A percentile compares a stretch with the other conserved stretches of the same genome.
phyloP scores from a whole-genome alignment of 2,329 filamentous ascomycete genomes.

The Botrytis byssoidea region DNA sequence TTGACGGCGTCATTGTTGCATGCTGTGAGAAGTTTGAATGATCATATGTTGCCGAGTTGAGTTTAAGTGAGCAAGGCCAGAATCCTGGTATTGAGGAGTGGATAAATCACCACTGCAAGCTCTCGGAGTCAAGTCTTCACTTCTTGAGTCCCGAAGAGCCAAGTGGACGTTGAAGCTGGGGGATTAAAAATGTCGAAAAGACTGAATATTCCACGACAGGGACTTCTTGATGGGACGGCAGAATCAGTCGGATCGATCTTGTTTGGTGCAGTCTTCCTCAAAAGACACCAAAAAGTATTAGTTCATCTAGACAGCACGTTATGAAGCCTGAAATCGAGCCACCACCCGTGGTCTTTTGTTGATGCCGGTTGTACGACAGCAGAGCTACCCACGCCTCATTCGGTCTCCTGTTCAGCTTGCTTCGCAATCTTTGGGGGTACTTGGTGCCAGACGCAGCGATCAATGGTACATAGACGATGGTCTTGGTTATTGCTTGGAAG shows the following conservation, averaged over 20 bases:
- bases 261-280: neutral
- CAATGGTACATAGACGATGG: neutral
- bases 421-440: neutral
- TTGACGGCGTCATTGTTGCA: neutral
- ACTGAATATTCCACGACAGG: neutral
- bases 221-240: neutral
- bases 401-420: neutral
- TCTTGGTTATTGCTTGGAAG: constrained; percentile 65
- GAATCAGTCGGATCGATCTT: neutral
- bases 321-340: too few species aligned
- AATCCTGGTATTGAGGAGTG: neutral
- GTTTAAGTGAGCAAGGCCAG: neutral
- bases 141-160: neutral
- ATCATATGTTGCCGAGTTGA: neutral
- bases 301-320: neutral
- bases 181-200: neutral
- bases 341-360: constrained; percentile 29
- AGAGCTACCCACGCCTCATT: constrained; percentile 47
- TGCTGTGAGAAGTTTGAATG: neutral
- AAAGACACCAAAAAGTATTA: neutral
- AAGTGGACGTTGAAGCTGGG: neutral
- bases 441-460: neutral
- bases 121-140: neutral
- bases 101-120: neutral
- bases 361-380: constrained; percentile 71